Evolutionary conservation across 371 early-diverging fungal genomes (phyloP), one percentile per base, ranked within the genome.

Genomic region (Mortierella sp.): DNA sequence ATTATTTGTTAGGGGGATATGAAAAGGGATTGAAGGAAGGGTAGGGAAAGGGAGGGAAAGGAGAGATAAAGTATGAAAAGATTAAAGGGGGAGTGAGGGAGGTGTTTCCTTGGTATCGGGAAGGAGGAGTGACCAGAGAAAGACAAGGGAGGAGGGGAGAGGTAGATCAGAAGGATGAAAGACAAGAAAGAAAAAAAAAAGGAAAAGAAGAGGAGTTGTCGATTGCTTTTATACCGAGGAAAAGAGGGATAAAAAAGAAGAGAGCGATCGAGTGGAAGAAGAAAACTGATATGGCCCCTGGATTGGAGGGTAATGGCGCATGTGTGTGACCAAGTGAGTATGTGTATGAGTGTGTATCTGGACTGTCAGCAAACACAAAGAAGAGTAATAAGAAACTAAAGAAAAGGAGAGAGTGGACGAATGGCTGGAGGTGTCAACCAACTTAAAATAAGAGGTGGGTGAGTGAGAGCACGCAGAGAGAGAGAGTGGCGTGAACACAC

Each of bases 151-250:
- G 26, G 71, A 19, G 22, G 19, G 2, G 24, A n/a, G 24, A 31
- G 43, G 29, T 48, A 39, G 37, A 61, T 61, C 61, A 34, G 48
- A 45, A 45, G 64, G 47, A 31, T 64, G 52, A 47, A 40, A 61
- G 58, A 68, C 29, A 63, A 61, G 63, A 63, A 37, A 66, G 43
- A 61, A 40, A 48, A 34, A 29, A n/a, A 48, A 72, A 45, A 45
- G 41, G 14, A 48, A 72, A 45, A 45, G 41, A 39, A 44, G 22
- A 37, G 63, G 26, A 61, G n/a, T 9, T 61, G 48, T n/a, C 14
- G 43, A 31, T 34, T 22, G 22, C 67, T 71, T 76, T 76, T 76
- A 76, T 76, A 76, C 48, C 50, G 45, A 29, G 31, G 39, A 47
- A 29, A 9, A 47, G 16, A 58, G 24, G 34, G 67, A n/a, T n/a